Evolutionary conservation across 257 asterid species (phyloP).

Genomic region (Cinchona pubescens): DNA sequence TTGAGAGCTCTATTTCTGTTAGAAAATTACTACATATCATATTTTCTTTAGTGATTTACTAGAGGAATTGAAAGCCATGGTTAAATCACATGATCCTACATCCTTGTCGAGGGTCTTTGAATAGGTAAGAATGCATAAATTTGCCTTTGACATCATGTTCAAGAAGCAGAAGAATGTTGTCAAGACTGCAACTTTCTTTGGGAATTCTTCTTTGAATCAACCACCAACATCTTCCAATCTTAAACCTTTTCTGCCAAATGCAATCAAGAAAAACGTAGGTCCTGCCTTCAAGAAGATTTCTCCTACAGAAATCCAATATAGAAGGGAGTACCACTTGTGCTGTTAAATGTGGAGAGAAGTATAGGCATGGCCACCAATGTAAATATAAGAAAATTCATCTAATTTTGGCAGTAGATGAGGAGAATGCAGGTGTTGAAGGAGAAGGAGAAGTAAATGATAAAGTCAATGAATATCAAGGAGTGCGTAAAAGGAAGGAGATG

Average conservation of each 20-base stretch:
- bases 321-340: background rate
- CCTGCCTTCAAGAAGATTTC: background rate
- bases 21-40: background rate
- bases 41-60: background rate
- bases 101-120: background rate
- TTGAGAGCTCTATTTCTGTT: background rate
- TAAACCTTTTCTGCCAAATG: too few species aligned
- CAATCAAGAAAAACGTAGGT: fast-evolving
- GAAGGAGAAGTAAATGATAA: background rate
- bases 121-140: background rate
- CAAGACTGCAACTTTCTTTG: background rate
- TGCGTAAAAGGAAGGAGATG: too few species aligned
- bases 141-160: background rate
- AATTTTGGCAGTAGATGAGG: background rate
- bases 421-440: too few species aligned
- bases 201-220: background rate
- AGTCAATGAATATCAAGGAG: too few species aligned
- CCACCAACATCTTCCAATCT: fast-evolving
- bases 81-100: background rate
- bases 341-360: background rate
- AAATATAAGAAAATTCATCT: background rate
- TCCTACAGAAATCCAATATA: background rate
- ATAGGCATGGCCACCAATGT: background rate
- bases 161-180: background rate
- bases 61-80: background rate